Conservation (phyloP, 306 rosid genomes). For the Lablab purpureus region DNA sequence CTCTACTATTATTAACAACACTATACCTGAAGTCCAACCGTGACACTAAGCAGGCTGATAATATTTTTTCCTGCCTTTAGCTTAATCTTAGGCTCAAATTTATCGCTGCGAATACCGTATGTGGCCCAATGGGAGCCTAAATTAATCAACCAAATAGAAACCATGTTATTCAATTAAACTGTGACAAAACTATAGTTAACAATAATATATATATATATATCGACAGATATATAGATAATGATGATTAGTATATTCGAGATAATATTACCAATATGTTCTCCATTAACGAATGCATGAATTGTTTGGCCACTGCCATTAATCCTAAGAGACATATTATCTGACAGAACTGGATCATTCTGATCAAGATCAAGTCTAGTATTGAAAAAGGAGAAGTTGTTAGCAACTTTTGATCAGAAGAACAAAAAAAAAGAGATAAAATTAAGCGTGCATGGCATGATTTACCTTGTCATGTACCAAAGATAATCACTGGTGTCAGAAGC, state of each 20-base stretch:
- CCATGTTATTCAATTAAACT: background rate
- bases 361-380: slow-evolving; percentile 46
- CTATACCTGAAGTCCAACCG: slow-evolving; percentile 50
- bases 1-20: background rate
- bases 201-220: too few species aligned
- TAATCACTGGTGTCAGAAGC: slow-evolving; percentile 54
- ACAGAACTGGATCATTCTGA: slow-evolving; percentile 54
- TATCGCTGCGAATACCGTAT: slow-evolving; percentile 42
- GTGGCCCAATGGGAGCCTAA: slow-evolving; percentile 58
- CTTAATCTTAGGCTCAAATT: slow-evolving; percentile 46
- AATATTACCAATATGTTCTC: slow-evolving; percentile 54
- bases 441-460: background rate
- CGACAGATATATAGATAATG: background rate
- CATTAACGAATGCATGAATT: slow-evolving; percentile 58
- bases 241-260: background rate
- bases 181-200: background rate
- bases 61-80: slow-evolving; percentile 51
- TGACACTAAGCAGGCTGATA: slow-evolving; percentile 59
- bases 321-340: slow-evolving; percentile 45
- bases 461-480: slow-evolving; percentile 72
- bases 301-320: slow-evolving; percentile 56
- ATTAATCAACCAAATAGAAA: background rate
- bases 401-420: background rate
- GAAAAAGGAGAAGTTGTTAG: background rate
- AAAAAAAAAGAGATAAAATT: background rate